Evolutionary conservation across 495 filamentous ascomycete genomes (phyloP).

Genomic region (Bryoglossum gracile): DNA sequence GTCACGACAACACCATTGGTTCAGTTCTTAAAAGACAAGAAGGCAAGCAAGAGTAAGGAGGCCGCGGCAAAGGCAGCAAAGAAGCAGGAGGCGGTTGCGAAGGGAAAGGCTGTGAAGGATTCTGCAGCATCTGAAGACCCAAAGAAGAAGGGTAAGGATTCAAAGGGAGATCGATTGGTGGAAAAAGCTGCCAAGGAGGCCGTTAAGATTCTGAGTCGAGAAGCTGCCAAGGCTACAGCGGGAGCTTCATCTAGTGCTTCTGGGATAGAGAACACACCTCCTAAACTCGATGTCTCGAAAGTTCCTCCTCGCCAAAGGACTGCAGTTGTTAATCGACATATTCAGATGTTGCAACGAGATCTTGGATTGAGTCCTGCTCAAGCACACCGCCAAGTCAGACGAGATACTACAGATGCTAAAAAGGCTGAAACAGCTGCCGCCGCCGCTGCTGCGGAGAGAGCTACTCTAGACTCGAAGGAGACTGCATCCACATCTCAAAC

Average conservation of each 20-base stretch:
- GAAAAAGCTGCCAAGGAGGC: conserved; percentile 60
- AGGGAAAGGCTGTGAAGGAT: conserved; percentile 50
- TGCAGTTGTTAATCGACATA: conserved; percentile 60
- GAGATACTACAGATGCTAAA: conserved; percentile 43
- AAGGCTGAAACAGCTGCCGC: conserved; percentile 23
- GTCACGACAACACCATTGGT: conserved; percentile 80
- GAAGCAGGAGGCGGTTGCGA: conserved; percentile 39
- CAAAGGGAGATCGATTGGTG: conserved; percentile 45
- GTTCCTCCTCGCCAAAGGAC: conserved; percentile 55
- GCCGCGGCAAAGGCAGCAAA: conserved; percentile 35
- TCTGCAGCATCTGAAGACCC: conserved; percentile 33
- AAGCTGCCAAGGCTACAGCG: conserved; percentile 41
- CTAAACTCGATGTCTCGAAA: conserved; percentile 22
- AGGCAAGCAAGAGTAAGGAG: conserved; percentile 79
- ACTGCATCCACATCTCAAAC: conserved; percentile 25
- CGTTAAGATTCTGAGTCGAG: conserved; percentile 72
- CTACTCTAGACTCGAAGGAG: conserved; percentile 28
- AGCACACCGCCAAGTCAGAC: conserved; percentile 44
- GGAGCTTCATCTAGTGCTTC: conserved; percentile 21
- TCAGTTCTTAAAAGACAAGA: conserved; percentile 84
- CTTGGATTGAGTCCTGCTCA: conserved; percentile 68
- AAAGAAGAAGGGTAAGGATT: conserved; percentile 53
- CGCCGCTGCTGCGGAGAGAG: conserved; percentile 31
- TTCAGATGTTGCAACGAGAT: conserved; percentile 83
- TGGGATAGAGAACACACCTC: conserved; percentile 3